Percentiles rank a stretch among this genome's conserved stretches.
phyloP scores from a whole-genome alignment of 306 rosid genomes.

The Cucurbita moschata region DNA sequence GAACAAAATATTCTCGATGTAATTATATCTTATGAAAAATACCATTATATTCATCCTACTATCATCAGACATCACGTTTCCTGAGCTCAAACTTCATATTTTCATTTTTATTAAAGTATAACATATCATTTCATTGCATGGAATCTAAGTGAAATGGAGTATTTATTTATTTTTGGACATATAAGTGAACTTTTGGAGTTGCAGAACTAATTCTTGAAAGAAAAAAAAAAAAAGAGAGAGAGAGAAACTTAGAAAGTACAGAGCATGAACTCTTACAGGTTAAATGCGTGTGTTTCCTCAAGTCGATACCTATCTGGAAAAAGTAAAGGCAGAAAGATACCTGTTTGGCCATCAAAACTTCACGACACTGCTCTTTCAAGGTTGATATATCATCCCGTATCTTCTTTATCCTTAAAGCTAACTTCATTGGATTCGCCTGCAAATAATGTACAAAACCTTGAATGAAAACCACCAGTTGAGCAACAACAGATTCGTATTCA shows the following conservation, averaged over 20 bases:
- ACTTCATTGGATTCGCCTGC: conserved; percentile 76
- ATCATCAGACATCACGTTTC: not conserved
- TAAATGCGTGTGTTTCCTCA: not conserved
- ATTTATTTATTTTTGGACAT: too few relatives aligned
- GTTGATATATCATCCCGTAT: conserved; percentile 49
- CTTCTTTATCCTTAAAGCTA: conserved; percentile 66
- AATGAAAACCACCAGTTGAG: not conserved
- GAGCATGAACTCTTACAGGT: not conserved
- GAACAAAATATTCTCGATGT: not conserved
- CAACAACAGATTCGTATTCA: not conserved
- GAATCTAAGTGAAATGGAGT: not conserved
- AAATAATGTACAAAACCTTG: not conserved
- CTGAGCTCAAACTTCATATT: not conserved
- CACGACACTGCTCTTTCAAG: conserved; percentile 65
- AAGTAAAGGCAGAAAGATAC: conserved; percentile 10
- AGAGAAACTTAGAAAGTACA: not conserved
- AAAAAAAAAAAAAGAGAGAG: not conserved
- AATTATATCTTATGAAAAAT: not conserved
- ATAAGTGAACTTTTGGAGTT: not conserved
- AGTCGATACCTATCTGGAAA: not conserved
- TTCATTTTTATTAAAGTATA: not conserved
- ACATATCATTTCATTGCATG: not conserved
- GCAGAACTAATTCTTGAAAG: not conserved
- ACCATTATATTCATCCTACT: not conserved
- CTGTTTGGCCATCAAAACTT: conserved; percentile 80